Evolutionary conservation across 345 rosid genomes (phyloP).

Genomic region (Eucalyptus pauciflora): DNA sequence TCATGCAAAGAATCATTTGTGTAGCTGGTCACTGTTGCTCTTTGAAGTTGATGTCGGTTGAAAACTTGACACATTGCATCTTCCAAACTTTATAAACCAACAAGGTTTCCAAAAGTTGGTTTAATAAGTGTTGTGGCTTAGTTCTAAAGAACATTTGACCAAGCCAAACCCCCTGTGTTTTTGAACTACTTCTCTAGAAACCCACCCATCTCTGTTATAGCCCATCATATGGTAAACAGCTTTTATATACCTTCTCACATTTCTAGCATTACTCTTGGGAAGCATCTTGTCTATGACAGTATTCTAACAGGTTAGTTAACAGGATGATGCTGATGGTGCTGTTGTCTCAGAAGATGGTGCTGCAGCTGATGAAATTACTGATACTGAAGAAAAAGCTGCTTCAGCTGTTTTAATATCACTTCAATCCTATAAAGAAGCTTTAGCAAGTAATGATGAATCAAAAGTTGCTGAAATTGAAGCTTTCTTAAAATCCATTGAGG

Average conservation of each 20-base stretch:
- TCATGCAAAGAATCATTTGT: background rate
- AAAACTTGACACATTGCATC: background rate
- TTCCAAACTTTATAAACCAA: background rate
- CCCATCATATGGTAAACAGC: background rate
- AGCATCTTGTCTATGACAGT: background rate
- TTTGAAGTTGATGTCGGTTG: background rate
- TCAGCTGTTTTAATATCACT: conserved; percentile 36
- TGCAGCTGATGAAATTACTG: conserved; percentile 18
- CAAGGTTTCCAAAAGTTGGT: background rate
- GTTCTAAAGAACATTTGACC: background rate
- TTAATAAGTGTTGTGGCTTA: background rate
- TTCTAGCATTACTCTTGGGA: background rate
- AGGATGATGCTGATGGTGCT: conserved; percentile 57
- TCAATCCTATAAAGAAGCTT: conserved; percentile 54
- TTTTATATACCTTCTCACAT: background rate
- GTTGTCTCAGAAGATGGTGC: conserved; percentile 21
- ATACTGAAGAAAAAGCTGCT: conserved; percentile 35
- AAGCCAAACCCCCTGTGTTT: background rate
- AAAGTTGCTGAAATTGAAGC: conserved; percentile 59
- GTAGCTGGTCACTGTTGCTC: background rate
- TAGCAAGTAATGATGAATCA: conserved; percentile 48
- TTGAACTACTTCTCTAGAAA: background rate
- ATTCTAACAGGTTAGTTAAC: conserved; percentile 11
- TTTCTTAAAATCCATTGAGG: conserved; percentile 56
- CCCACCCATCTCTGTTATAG: background rate